phyloP scores from a whole-genome alignment of 371 early-diverging fungal species.

The Nematocida major region DNA sequence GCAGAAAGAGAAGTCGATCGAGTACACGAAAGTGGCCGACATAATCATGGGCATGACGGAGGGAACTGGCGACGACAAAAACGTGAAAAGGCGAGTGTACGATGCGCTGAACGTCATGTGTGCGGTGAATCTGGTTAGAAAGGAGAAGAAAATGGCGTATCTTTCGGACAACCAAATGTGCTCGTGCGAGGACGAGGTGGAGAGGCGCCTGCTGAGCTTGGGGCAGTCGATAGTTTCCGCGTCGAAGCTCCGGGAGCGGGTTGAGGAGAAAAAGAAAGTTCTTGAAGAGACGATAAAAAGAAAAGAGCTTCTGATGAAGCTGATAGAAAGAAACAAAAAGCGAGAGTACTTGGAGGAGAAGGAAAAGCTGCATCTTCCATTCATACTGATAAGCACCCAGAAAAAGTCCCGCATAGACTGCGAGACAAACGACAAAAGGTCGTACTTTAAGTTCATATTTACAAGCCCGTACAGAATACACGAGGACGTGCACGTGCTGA shows the following conservation, averaged over 20 bases:
- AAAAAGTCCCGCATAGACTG: conserved; percentile 43
- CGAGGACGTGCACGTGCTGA: conserved; percentile 46
- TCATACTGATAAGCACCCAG: conserved; percentile 38
- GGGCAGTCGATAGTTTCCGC: background rate
- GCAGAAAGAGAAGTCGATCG: conserved; percentile 43
- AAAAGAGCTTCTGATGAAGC: conserved; percentile 26
- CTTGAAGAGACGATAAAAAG: conserved; percentile 30
- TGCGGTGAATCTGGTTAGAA: conserved; percentile 70
- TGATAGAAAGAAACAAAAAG: conserved; percentile 24
- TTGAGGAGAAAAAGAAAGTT: conserved; percentile 32
- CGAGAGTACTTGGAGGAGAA: conserved; percentile 16
- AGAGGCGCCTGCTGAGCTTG: background rate
- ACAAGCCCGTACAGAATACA: conserved; percentile 32
- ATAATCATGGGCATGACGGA: conserved; percentile 27
- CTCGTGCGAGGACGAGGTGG: conserved; percentile 16
- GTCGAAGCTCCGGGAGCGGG: background rate
- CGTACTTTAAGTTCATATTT: conserved; percentile 49
- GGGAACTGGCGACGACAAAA: conserved; percentile 67
- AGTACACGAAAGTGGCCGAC: conserved; percentile 45
- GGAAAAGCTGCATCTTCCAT: conserved; percentile 43
- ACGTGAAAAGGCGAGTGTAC: conserved; percentile 72
- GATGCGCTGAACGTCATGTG: conserved; percentile 73
- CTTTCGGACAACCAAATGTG: conserved; percentile 21
- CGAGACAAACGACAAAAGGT: conserved; percentile 47
- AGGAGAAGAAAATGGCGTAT: conserved; percentile 66